These are phyloP conservation scores for Mycena filopes DNA, from an alignment of 768 basidiomycete species.

Conservation along the genomic window DNA sequence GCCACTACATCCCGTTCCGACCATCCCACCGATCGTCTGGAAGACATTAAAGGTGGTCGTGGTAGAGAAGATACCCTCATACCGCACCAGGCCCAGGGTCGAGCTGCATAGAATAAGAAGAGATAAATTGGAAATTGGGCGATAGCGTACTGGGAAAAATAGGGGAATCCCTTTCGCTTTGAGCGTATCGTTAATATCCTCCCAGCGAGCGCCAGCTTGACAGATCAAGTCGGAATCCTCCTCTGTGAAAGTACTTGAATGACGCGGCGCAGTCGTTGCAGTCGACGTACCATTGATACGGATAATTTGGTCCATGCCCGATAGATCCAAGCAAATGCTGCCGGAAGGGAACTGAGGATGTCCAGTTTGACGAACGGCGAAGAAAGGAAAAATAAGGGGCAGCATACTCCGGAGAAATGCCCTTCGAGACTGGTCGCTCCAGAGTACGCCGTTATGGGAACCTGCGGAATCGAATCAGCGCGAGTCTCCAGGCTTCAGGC, in stretches of 20 bases:
- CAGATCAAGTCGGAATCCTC: conserved; percentile 79
- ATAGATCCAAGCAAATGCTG: conserved; percentile 75
- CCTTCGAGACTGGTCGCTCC: conserved; percentile 92
- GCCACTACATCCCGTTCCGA: conserved; percentile 86
- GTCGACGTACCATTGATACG: conserved; percentile 58
- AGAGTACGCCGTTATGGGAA: conserved; percentile 85
- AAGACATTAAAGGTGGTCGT: not conserved
- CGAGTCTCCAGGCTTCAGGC: not conserved
- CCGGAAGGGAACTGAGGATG: conserved; percentile 53
- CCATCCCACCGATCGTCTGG: conserved; percentile 89
- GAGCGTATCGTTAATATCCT: conserved; percentile 77
- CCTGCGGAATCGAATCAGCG: conserved; percentile 20
- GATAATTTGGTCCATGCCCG: conserved; percentile 73
- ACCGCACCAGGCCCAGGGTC: conserved; percentile 80
- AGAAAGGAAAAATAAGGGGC: not conserved
- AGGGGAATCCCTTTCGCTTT: conserved; percentile 77
- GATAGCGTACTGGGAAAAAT: conserved; percentile 81
- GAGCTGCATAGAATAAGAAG: conserved; percentile 51
- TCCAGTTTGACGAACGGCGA: not conserved
- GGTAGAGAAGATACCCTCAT: conserved; percentile 46
- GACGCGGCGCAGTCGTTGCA: too few species aligned
- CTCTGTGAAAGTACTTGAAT: conserved; percentile 58
- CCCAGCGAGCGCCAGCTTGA: conserved; percentile 83
- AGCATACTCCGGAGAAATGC: conserved; percentile 78
- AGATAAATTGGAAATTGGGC: not conserved